Percentiles rank a stretch among this genome's conserved stretches.
Evolutionary conservation across 2,329 filamentous ascomycete species (phyloP).

Genomic region (Ascochyta viciae-villosae): DNA sequence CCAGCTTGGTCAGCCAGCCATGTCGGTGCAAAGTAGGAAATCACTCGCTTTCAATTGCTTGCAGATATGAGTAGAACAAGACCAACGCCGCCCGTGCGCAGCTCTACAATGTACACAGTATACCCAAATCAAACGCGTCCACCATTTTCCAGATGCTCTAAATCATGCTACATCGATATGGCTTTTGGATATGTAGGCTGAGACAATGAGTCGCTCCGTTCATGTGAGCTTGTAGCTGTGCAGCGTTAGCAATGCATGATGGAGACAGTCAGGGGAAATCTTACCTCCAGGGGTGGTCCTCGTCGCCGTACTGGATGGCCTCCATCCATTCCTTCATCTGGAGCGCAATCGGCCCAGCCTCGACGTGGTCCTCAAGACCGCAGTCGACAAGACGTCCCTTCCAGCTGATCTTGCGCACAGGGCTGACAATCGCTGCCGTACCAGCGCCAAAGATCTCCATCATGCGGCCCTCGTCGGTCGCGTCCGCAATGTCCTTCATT

Average conservation of each 20-base stretch:
- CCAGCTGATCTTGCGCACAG: slow-evolving; percentile 89
- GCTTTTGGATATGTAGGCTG: not conserved
- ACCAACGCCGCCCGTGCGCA: slow-evolving; percentile 7
- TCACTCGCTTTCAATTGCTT: slow-evolving; percentile 2
- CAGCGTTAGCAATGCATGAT: slow-evolving; percentile 26
- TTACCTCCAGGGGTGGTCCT: slow-evolving; percentile 85
- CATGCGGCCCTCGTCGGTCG: slow-evolving; percentile 81
- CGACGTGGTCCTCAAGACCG: slow-evolving; percentile 78
- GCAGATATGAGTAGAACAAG: slow-evolving; percentile 1
- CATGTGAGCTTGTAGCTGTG: slow-evolving; percentile 39
- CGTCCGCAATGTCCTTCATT: slow-evolving; percentile 84
- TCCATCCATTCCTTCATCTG: slow-evolving; percentile 98
- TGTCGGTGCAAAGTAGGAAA: too few species aligned
- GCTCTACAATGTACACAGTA: slow-evolving; percentile 14
- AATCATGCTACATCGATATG: not conserved
- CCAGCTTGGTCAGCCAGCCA: not conserved
- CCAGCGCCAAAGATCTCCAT: slow-evolving; percentile 94
- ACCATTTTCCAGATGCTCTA: slow-evolving; percentile 10
- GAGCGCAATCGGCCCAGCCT: slow-evolving; percentile 84
- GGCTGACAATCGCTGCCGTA: slow-evolving; percentile 92
- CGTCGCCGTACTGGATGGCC: slow-evolving; percentile 91
- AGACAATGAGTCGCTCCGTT: not conserved
- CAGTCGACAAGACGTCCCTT: slow-evolving; percentile 81
- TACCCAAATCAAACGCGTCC: slow-evolving; percentile 5
- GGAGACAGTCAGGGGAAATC: slow-evolving; percentile 21